Evolutionary conservation across 129 eudicot genomes (phyloP).

Genomic region (Tagetes erecta): DNA sequence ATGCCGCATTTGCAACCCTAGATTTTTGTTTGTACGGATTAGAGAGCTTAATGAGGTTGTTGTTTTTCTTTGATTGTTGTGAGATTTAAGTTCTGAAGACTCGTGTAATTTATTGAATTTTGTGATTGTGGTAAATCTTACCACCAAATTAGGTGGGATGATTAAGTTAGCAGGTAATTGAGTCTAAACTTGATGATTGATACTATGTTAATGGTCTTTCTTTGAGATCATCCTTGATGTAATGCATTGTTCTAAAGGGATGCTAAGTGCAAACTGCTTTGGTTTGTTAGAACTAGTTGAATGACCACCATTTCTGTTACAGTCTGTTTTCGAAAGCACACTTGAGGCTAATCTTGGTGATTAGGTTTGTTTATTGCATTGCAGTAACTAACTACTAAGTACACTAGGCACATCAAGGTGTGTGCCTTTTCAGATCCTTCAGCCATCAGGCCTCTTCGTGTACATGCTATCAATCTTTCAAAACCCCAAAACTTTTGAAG

Average conservation of each 20-base stretch:
- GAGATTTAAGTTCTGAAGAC: too few species aligned
- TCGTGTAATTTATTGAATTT: too few species aligned
- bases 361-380: background rate
- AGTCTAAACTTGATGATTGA: background rate
- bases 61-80: background rate
- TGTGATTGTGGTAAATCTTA: too few species aligned
- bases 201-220: background rate
- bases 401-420: background rate
- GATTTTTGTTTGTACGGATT: conserved; percentile 21
- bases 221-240: background rate
- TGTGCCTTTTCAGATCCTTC: background rate
- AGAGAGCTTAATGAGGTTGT: background rate
- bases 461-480: background rate
- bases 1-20: conserved; percentile 26
- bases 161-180: background rate
- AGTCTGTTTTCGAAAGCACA: background rate
- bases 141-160: background rate
- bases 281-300: background rate
- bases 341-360: background rate
- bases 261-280: background rate
- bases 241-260: background rate
- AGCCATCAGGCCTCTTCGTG: background rate
- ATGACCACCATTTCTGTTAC: background rate
- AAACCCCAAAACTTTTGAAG: background rate
- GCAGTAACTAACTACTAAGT: background rate